phyloP scores from a whole-genome alignment of 352 stramenopile genomes.

The Blastocystis sp. region DNA sequence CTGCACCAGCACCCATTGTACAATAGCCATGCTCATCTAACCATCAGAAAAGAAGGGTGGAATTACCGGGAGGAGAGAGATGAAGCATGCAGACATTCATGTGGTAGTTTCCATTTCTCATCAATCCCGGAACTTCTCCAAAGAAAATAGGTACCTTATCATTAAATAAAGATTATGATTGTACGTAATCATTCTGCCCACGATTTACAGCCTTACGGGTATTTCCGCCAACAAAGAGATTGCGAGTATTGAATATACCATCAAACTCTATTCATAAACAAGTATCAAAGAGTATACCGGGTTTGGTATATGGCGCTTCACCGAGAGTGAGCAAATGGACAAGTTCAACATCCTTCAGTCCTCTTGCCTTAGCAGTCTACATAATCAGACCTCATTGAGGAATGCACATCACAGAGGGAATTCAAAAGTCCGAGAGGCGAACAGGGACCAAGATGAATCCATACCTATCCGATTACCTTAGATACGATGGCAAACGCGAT shows the following conservation, averaged over 20 bases:
- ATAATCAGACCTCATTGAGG: neutral
- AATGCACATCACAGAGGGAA: neutral
- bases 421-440: constrained; percentile 45
- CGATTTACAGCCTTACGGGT: constrained; percentile 66
- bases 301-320: constrained; percentile 64
- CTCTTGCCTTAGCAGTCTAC: neutral
- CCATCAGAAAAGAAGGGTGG: neutral
- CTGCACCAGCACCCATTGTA: constrained; percentile 65
- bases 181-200: constrained; percentile 66
- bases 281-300: neutral
- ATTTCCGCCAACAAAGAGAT: constrained; percentile 64
- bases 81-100: constrained; percentile 67
- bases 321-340: constrained; percentile 66
- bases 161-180: constrained; percentile 43
- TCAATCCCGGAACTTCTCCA: constrained; percentile 66
- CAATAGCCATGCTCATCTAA: constrained; percentile 67
- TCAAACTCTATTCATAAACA: constrained; percentile 63
- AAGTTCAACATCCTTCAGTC: constrained; percentile 64
- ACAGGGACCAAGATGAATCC: constrained; percentile 38
- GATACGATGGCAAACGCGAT: constrained; percentile 62
- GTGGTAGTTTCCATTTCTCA: constrained; percentile 63
- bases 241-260: constrained; percentile 65
- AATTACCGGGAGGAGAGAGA: constrained; percentile 65
- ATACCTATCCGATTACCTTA: constrained; percentile 55
- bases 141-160: constrained; percentile 68